These are phyloP conservation scores for Vachellia collinsii DNA, from an alignment of 306 rosid genomes.

Conservation along the genomic window DNA sequence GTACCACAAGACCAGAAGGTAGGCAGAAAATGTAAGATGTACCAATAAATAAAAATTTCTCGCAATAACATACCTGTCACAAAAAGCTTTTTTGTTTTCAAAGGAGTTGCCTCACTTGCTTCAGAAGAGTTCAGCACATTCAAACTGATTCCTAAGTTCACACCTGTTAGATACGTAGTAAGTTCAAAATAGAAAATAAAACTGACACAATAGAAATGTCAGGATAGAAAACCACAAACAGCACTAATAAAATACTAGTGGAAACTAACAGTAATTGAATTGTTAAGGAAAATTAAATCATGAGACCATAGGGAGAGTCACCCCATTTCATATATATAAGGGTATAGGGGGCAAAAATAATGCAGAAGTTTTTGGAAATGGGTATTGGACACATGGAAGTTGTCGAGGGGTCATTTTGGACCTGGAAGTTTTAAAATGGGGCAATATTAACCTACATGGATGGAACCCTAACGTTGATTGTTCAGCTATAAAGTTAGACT, in stretches of 20 bases:
- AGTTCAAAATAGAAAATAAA: constrained; percentile 25
- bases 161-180: constrained; percentile 36
- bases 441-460: no score
- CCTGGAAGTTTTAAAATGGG: no score
- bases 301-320: neutral
- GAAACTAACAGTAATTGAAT: neutral
- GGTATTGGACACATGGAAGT: no score
- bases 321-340: neutral
- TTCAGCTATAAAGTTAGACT: no score
- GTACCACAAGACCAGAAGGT: constrained; percentile 6
- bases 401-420: no score
- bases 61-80: constrained; percentile 45
- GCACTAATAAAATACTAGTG: neutral
- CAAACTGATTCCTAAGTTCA: constrained; percentile 41
- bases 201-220: constrained; percentile 5
- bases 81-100: constrained; percentile 53
- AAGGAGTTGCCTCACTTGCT: constrained; percentile 39
- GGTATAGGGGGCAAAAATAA: no score
- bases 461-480: no score
- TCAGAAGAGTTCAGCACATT: constrained; percentile 33
- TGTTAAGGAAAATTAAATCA: constrained; percentile 21
- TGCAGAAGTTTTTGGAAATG: no score
- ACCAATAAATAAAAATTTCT: constrained; percentile 2
- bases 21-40: constrained; percentile 8
- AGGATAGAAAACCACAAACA: constrained; percentile 21